Base-by-base conservation (phyloP, 345 rosid genomes). In the Balakata baccata region DNA sequence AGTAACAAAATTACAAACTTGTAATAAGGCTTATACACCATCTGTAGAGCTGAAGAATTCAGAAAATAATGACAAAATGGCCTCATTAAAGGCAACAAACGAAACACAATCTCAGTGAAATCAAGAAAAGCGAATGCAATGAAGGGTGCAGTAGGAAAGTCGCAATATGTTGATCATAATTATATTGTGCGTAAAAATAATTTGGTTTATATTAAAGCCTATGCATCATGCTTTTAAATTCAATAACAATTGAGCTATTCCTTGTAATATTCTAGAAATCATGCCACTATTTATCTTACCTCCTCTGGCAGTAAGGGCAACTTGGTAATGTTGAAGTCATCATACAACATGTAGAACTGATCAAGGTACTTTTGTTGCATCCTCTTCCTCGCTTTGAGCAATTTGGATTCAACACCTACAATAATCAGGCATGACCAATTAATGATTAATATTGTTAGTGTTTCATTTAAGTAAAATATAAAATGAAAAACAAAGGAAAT, bases 331-430 rank as follows among this genome's bases (percentile, higher is more conserved):
- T 96, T 83, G 78, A 96, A 96, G 83, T 96, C 99, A 79, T 96
- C 99, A 62, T 96, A 96, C 71, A 96, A 72, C 98, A 93, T 88
- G 87, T 93, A 96, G 79, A 93, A 96, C 84, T 96, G 99, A 82
- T 96, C 97, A 3, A 96, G 91, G 78, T 96, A 96, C 90, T 96
- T 95, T 63, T 90, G 91, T 76, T 95, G 99, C 98, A 95, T 95
- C 85, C 83, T 76, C 99, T 89, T 95, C 81, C 99, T 91, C 56
- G 99, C 92, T 82, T 72, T 89, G 69, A 92, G 96, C 79, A 96
- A 83, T 89, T 91, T 91, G 68, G 99, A 96, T 78, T 91, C 93
- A 64, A 87, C 88, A 85, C 78, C 99, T 93, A 68, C 14, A 74
- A 66, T 53, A 58, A 79, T 34, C 79, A 64, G 25, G 25, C 45